A percentile compares a stretch with the other conserved stretches of the same genome.
These are phyloP conservation scores for Plasmodium malariae DNA, from an alignment of 169 alveolate genomes.

Conservation along the genomic window DNA sequence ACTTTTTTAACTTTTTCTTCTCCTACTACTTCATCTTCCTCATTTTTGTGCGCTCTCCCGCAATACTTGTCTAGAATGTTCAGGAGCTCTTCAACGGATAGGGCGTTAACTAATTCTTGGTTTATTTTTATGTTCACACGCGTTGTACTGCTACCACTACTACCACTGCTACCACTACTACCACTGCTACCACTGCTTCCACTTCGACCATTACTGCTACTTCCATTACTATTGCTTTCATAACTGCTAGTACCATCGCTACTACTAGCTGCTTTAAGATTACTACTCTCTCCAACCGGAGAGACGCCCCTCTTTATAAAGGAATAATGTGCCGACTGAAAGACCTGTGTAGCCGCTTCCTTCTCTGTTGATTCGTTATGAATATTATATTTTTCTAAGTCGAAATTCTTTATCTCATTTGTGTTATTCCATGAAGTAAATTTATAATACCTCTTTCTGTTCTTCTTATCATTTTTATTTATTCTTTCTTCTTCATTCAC, in stretches of 20 bases:
- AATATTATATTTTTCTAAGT: slow-evolving; percentile 37
- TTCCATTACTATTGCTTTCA: slow-evolving; percentile 7
- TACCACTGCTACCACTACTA: neutral
- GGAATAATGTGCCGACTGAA: slow-evolving; percentile 39
- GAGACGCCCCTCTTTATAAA: no score
- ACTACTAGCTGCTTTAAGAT: no score
- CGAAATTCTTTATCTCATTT: slow-evolving; percentile 58
- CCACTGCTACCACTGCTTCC: no score
- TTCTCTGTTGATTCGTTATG: slow-evolving; percentile 19
- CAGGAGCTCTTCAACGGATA: slow-evolving; percentile 46
- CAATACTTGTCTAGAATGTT: slow-evolving; percentile 21
- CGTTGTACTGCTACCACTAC: neutral
- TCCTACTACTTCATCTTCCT: no score
- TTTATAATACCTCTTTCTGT: slow-evolving; percentile 25
- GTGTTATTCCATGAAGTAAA: slow-evolving; percentile 68
- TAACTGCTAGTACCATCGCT: no score
- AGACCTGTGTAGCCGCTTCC: neutral
- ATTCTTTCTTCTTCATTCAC: neutral
- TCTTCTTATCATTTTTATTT: neutral
- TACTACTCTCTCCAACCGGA: no score
- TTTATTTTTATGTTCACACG: slow-evolving; percentile 37
- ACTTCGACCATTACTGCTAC: neutral
- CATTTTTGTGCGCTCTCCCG: neutral
- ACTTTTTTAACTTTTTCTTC: neutral
- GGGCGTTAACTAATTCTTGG: slow-evolving; percentile 51